Evolutionary conservation across 164 flowering plant species (phyloP), one percentile per base, ranked within the genome.

Genomic region (Euptelea pleiosperma): DNA sequence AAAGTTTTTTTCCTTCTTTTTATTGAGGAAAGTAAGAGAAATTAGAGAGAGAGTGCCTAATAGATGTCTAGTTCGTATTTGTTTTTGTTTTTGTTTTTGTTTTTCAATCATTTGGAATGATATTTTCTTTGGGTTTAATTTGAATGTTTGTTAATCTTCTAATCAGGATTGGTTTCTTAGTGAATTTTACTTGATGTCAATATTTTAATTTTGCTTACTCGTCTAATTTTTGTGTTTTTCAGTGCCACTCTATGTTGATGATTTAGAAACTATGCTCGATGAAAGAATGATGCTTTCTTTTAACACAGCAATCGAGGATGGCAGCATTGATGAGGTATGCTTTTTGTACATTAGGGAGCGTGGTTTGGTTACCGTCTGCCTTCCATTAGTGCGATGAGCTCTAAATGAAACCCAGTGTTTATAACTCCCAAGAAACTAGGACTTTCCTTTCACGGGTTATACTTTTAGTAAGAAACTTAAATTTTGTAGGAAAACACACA

Each of bases 271-370:
- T 22, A 46, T 61, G 53, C 73, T 76, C 24, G 67, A 73, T 46
- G 77, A 73, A 18, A 55, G 33, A 34, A 70, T 68, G 71, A 10
- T 76, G 62, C 70, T 70, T 18, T 69, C 71, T 40, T 66, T 76
- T 54, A 76, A 64, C 21, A 58, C 73, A 15, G 74, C 63, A 49
- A 55, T 73, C 24, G 79, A 64, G 29, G 79, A 76, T 57, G 79
- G 79, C 45, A 76, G 79, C 72, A 62, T 73, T 59, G 79, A 76
- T 31, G 69, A 76, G 74, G 76, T 75, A 68, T 55, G 16, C 9
- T 18, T 53, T 44, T n/a, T n/a, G n/a, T n/a, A n/a, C n/a, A n/a
- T n/a, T n/a, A n/a, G n/a, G n/a, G n/a, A n/a, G n/a, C n/a, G n/a
- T n/a, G n/a, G n/a, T n/a, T n/a, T n/a, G n/a, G n/a, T n/a, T n/a